Evolutionary conservation across 2,329 filamentous ascomycete genomes (phyloP), one percentile per base, ranked within the genome.

Genomic region (Sclerotinia sclerotiorum): DNA sequence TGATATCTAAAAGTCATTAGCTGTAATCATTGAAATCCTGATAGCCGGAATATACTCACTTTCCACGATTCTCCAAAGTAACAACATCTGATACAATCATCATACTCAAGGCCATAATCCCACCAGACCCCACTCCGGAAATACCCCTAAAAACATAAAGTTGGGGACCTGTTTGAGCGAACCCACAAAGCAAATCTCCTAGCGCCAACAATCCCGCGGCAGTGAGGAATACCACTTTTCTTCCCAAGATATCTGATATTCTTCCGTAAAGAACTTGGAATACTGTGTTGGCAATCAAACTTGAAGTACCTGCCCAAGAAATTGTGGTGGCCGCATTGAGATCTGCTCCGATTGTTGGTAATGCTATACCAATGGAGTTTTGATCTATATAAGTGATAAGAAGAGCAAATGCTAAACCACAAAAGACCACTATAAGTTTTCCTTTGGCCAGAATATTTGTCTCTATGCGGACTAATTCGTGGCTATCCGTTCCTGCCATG

Each of bases 261-360:
- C 86, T 82, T 27, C 87, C 87, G 74, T 89, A 89, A 0, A 90
- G 80, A 69, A 89, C 85, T 71, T 88, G 87, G 71, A 89, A 90
- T 46, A 85, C 84, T 0, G 88, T 89, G 69, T 84, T 85, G 42
- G 84, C 84, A 57, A 87, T 83, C 56, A 87, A 76, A 4, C 81
- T 81, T 11, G 83, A 82, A 0, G 83, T 85, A 8, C 83, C 84
- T 1, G 83, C 83, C 84, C 84, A 86, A 0, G 83, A 81, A 58
- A 88, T 88, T 2, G 83, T 83, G n/a, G 79, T 79, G 70, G 78
- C 77, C 1, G 80, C 80, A 68, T 77, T 72, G 27, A 77, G 78
- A 66, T 86, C 82, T 64, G 79, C 74, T 67, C 82, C 81, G 72
- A 87, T 82, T 42, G 83, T 83, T 39, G 85, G 85, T 51, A 87